phyloP scores from a whole-genome alignment of 2,329 filamentous ascomycete genomes.

The Harringtonia lauricola region DNA sequence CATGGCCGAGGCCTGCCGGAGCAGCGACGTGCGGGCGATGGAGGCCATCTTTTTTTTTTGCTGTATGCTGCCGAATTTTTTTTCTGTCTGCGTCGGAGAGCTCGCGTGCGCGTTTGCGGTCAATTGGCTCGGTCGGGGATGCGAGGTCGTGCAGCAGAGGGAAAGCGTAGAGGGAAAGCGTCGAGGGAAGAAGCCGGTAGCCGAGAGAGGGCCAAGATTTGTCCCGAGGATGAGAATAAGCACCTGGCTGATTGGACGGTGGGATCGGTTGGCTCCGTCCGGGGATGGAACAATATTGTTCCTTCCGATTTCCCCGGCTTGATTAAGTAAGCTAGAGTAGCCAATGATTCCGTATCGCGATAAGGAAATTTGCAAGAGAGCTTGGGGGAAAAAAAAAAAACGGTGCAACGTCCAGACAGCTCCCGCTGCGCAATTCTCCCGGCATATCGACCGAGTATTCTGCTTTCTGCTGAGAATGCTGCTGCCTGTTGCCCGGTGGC shows the following conservation, averaged over 20 bases:
- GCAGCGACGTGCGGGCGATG: slow-evolving; percentile 40
- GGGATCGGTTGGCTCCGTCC: not conserved
- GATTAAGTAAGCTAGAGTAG: too few species aligned
- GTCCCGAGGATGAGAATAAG: slow-evolving; percentile 14
- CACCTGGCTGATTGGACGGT: slow-evolving; percentile 11
- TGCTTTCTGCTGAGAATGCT: slow-evolving; percentile 6
- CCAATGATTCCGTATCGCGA: too few species aligned
- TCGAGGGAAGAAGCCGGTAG: not conserved
- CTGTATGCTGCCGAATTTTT: not conserved
- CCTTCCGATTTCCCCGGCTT: not conserved
- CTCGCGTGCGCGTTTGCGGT: too few species aligned
- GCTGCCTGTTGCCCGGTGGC: slow-evolving; percentile 3
- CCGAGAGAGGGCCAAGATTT: slow-evolving; percentile 3
- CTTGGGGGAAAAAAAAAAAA: too few species aligned
- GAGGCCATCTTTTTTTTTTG: slow-evolving; percentile 36
- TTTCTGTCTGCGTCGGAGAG: too few species aligned
- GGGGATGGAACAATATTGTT: slow-evolving; percentile 1
- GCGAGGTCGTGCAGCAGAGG: not conserved
- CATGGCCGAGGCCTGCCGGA: slow-evolving; percentile 38
- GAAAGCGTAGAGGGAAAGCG: not conserved
- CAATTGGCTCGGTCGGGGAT: too few species aligned
- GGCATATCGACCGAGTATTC: not conserved
- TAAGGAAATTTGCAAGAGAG: too few species aligned
- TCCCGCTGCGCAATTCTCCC: too few species aligned
- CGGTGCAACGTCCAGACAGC: too few species aligned